These are phyloP conservation scores for Diaporthe destruens DNA, from an alignment of 2,329 filamentous ascomycete species.

Conservation along the genomic window DNA sequence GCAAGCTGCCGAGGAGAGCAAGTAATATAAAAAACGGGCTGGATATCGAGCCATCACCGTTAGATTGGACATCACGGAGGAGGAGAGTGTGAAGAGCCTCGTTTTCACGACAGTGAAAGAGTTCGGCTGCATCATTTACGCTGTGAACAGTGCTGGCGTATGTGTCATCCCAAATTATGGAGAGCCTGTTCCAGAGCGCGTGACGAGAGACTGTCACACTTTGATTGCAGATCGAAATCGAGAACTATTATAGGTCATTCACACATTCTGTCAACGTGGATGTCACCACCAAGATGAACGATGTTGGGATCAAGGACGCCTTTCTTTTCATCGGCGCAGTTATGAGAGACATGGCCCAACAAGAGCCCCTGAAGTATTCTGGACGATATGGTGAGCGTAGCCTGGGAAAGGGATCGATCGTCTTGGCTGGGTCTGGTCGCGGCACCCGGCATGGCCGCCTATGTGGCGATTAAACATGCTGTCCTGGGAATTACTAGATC, in stretches of 20 bases:
- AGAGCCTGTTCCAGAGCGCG: not conserved
- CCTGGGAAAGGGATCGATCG: constrained; percentile 23
- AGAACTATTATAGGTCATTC: not conserved
- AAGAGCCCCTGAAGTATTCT: constrained; percentile 5
- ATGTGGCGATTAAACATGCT: constrained; percentile 12
- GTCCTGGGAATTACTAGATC: constrained; percentile 15
- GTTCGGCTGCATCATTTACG: constrained; percentile 28
- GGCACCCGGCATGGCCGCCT: constrained; percentile 24
- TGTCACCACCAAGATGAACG: not conserved
- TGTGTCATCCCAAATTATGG: not conserved
- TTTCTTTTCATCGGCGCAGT: constrained; percentile 9
- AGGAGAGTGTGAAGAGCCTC: constrained; percentile 4
- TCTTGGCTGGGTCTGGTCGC: constrained; percentile 5
- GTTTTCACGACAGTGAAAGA: not conserved
- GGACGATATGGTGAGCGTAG: constrained; percentile 7
- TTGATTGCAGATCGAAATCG: constrained; percentile 15
- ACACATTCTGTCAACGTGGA: not conserved
- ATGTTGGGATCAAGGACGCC: not conserved
- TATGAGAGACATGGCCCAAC: constrained; percentile 10
- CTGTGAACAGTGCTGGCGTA: constrained; percentile 36
- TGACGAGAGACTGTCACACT: not conserved
- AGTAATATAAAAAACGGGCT: not conserved
- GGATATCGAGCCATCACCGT: constrained; percentile 1
- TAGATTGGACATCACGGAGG: constrained; percentile 10
- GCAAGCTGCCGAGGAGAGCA: constrained; percentile 31